phyloP scores from a whole-genome alignment of 2,329 filamentous ascomycete genomes.

The Xylaria digitata region DNA sequence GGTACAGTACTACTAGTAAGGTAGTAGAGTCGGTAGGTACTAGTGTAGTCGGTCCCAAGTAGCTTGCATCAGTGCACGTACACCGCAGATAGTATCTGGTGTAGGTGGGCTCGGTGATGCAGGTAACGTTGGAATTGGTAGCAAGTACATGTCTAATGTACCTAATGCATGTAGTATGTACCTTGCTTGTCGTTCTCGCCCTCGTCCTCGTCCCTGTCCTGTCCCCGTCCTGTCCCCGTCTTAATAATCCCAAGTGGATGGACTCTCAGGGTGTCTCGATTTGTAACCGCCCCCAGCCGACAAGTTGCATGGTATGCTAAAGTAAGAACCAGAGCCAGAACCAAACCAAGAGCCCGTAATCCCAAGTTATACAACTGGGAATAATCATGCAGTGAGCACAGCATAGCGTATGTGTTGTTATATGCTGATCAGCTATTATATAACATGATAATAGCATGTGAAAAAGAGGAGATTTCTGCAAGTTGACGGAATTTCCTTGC shows the following conservation, averaged over 20 bases:
- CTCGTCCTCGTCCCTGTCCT: too few relatives aligned
- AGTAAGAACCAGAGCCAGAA: background rate
- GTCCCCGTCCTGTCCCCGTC: background rate
- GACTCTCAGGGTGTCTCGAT: background rate
- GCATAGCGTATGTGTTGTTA: background rate
- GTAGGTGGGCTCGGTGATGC: too few relatives aligned
- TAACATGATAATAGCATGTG: slow-evolving; percentile 24
- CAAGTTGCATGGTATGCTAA: slow-evolving; percentile 8
- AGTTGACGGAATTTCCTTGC: slow-evolving; percentile 13
- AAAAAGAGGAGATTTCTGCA: slow-evolving; percentile 24
- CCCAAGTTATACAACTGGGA: slow-evolving; percentile 9
- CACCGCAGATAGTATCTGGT: too few relatives aligned
- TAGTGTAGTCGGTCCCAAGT: too few relatives aligned
- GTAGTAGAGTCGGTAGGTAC: too few relatives aligned
- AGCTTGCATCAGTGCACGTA: too few relatives aligned
- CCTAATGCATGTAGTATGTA: too few relatives aligned
- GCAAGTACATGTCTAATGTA: too few relatives aligned
- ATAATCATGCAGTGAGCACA: slow-evolving; percentile 3
- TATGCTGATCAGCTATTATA: slow-evolving; percentile 26
- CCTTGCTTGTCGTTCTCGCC: too few relatives aligned
- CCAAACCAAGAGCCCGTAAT: slow-evolving; percentile 3
- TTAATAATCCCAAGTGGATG: slow-evolving; percentile 23
- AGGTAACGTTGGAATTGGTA: too few relatives aligned
- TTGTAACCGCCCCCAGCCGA: slow-evolving; percentile 20
- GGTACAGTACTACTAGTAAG: too few relatives aligned